Base-by-base conservation (phyloP, 495 filamentous ascomycete genomes). In the Daldinia vernicosa region DNA sequence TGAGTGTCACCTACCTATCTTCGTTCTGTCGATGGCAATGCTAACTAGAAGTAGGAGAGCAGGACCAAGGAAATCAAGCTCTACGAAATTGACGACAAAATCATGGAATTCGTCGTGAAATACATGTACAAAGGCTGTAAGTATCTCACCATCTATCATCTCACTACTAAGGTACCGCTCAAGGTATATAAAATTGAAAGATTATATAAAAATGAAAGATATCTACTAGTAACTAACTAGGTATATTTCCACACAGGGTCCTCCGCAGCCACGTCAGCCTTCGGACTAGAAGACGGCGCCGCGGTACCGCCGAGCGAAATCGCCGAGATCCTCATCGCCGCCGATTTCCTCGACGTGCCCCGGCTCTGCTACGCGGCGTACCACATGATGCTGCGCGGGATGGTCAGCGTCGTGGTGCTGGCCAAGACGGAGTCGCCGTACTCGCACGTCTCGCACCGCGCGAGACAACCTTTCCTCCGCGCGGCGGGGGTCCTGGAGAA, bases 291-390 rank as follows among this genome's bases (percentile, higher is more conserved):
- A 33, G 32, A 3, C 33, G 33, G 33, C 12, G 33, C 0, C 4
- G 7, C 14, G 1, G 12, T 28, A 1, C 24, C 19, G 17, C 22
- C 50, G 9, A 43, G 14, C 5, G 12, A 22, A 1, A 17, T 59
- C 12, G 54, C 55, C 1, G 22, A 40, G 2, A 24, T 66, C 37
- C 11, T 66, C 6, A 12, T 59, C 28, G 1, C 39, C 11, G 54
- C 54, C 2, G 63, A 66, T 5, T 66, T 50, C 19, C 30, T 66
- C 7, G 63, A 66, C 33, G 51, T 58, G 9, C 63, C 63, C 11
- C 9, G 1, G 9, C 55, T 60, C 0, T 27, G 19, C 8, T 66
- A 59, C 32, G 30, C 37, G 24, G 39, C 63, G 3, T 66, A 66
- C 17, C 22, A 19, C 19, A 35, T 14, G 1, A 28, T 62, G 5